These are phyloP conservation scores for Skeletonema grethae DNA, from an alignment of 108 stramenopile species.

Conservation along the genomic window DNA sequence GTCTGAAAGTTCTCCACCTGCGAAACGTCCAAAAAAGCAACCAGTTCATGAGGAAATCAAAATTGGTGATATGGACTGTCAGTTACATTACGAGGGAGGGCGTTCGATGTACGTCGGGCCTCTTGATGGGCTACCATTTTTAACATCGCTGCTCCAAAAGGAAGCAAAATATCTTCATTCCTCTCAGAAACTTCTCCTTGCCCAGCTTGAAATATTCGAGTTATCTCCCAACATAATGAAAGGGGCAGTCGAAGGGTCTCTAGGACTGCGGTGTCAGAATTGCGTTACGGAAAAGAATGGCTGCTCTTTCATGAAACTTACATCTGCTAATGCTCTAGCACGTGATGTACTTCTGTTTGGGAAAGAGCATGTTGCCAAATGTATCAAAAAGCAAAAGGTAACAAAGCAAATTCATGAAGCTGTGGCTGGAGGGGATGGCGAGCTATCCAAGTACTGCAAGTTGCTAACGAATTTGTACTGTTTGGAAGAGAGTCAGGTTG, in stretches of 20 bases:
- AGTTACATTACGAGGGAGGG: conserved; percentile 21
- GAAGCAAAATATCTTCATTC: conserved; percentile 13
- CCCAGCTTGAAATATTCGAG: conserved; percentile 26
- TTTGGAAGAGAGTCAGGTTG: neutral
- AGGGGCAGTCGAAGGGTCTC: neutral
- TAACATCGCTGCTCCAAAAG: conserved; percentile 14
- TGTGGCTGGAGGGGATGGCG: neutral
- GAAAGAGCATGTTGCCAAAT: conserved; percentile 13
- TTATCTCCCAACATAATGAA: conserved; percentile 18
- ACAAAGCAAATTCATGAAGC: neutral
- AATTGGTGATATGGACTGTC: conserved; percentile 29
- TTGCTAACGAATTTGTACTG: neutral
- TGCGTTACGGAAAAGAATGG: conserved; percentile 22
- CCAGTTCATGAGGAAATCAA: conserved; percentile 4
- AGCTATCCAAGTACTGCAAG: neutral
- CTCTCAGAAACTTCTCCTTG: conserved; percentile 5
- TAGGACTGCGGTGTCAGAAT: conserved; percentile 26
- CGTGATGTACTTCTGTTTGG: conserved; percentile 21
- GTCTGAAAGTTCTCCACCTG: neutral
- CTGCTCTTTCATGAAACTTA: conserved; percentile 21
- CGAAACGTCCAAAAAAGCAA: neutral
- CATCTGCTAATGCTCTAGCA: conserved; percentile 8
- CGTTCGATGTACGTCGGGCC: conserved; percentile 14
- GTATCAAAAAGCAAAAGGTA: conserved; percentile 4
- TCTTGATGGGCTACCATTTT: conserved; percentile 25